Evolutionary conservation across 306 rosid species (phyloP).

Genomic region (Oemleria cerasiformis): DNA sequence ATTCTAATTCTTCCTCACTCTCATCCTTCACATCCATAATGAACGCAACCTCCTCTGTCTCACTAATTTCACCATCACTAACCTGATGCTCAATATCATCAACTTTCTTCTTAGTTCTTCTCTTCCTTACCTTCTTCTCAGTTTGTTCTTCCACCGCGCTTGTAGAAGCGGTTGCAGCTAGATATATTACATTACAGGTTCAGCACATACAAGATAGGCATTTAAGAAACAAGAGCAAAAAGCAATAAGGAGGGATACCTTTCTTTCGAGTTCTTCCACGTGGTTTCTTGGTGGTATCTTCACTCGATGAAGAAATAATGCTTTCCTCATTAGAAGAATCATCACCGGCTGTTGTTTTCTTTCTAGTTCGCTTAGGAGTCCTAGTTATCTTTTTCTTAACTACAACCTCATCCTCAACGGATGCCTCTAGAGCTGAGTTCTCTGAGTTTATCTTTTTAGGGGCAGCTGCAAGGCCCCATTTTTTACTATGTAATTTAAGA

Average conservation of each 20-base stretch:
- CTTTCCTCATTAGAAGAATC: slow-evolving; percentile 46
- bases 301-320: slow-evolving; percentile 27
- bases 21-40: slow-evolving; percentile 48
- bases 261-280: slow-evolving; percentile 45
- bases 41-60: slow-evolving; percentile 47
- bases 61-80: slow-evolving; percentile 42
- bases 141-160: slow-evolving; percentile 48
- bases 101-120: slow-evolving; percentile 47
- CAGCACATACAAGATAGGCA: slow-evolving; percentile 18
- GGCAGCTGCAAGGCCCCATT: slow-evolving; percentile 51
- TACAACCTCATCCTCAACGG: slow-evolving; percentile 51
- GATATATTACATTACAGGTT: slow-evolving; percentile 20
- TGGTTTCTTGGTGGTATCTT: slow-evolving; percentile 54
- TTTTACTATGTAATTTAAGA: slow-evolving; percentile 39
- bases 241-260: slow-evolving; percentile 42
- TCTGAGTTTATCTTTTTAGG: slow-evolving; percentile 60
- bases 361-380: slow-evolving; percentile 49
- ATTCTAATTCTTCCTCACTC: slow-evolving; percentile 46
- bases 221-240: neutral
- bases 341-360: slow-evolving; percentile 41
- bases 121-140: slow-evolving; percentile 57
- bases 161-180: slow-evolving; percentile 50
- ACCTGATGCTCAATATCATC: slow-evolving; percentile 36
- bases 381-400: slow-evolving; percentile 51
- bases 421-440: slow-evolving; percentile 36